Conservation (phyloP, 1,284 basidiomycete genomes). For the Gomphus sp. region DNA sequence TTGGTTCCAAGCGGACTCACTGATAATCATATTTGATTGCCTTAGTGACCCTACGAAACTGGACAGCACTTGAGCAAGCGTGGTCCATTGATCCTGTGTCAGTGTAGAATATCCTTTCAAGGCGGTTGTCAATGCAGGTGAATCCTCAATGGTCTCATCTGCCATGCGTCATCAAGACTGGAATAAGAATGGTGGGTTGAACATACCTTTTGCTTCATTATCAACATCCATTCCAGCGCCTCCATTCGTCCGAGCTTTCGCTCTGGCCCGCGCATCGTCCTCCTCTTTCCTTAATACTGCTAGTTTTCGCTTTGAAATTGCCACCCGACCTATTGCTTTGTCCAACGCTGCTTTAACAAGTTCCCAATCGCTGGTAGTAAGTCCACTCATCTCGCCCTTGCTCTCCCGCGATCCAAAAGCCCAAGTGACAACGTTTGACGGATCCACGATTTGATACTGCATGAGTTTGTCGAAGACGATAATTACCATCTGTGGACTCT, state of each 20-base stretch:
- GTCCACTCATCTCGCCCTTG: constrained; percentile 23
- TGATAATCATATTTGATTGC: constrained; percentile 29
- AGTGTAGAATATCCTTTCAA: constrained; percentile 65
- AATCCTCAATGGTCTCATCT: constrained; percentile 55
- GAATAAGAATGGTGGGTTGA: not conserved
- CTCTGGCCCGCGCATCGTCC: constrained; percentile 71
- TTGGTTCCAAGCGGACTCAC: constrained; percentile 55
- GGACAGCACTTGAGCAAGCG: constrained; percentile 55
- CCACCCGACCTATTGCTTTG: constrained; percentile 82
- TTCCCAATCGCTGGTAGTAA: constrained; percentile 72
- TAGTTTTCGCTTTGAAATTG: constrained; percentile 65
- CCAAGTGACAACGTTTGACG: constrained; percentile 85
- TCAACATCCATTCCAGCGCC: constrained; percentile 19
- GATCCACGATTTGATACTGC: constrained; percentile 97
- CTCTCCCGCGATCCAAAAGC: constrained; percentile 52
- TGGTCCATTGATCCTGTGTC: constrained; percentile 64
- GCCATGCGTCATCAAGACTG: constrained; percentile 13
- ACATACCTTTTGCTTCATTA: constrained; percentile 11
- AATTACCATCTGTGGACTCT: constrained; percentile 74
- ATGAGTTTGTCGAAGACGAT: constrained; percentile 97
- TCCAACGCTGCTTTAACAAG: constrained; percentile 72
- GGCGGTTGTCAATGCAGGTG: constrained; percentile 56
- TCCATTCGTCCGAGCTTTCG: constrained; percentile 47
- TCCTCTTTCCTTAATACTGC: constrained; percentile 74
- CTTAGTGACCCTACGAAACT: constrained; percentile 61